Evolutionary conservation across 495 filamentous ascomycete genomes (phyloP).

Genomic region (Tuber umbilicatum): DNA sequence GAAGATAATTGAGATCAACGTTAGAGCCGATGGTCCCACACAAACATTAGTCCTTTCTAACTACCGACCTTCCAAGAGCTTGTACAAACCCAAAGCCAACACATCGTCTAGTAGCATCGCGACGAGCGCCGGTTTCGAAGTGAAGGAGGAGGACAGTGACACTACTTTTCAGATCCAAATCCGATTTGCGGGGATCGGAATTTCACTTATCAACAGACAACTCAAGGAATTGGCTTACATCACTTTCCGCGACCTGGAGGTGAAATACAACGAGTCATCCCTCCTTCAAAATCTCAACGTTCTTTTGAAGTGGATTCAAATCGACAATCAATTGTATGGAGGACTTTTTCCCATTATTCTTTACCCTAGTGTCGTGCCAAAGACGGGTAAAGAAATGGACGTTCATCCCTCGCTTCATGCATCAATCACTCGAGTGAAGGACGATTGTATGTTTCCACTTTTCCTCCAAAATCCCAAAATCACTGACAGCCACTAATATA

Average conservation of each 20-base stretch:
- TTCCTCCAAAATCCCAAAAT: not conserved
- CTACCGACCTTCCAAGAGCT: slow-evolving; percentile 84
- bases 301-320: slow-evolving; percentile 95
- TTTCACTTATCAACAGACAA: slow-evolving; percentile 88
- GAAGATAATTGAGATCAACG: slow-evolving; percentile 92
- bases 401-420: slow-evolving; percentile 89
- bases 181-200: slow-evolving; percentile 79
- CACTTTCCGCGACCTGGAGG: slow-evolving; percentile 84
- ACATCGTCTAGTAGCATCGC: slow-evolving; percentile 49
- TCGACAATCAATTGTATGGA: slow-evolving; percentile 97
- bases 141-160: slow-evolving; percentile 80
- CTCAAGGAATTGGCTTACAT: slow-evolving; percentile 87
- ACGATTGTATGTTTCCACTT: slow-evolving; percentile 55
- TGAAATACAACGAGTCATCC: slow-evolving; percentile 85
- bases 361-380: slow-evolving; percentile 97
- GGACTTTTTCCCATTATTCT: slow-evolving; percentile 96
- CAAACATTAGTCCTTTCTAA: slow-evolving; percentile 93
- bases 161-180: slow-evolving; percentile 83
- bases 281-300: slow-evolving; percentile 84
- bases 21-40: slow-evolving; percentile 86
- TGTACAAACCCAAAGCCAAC: slow-evolving; percentile 76
- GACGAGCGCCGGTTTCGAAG: slow-evolving; percentile 66
- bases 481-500: slow-evolving; percentile 14
- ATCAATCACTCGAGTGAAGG: slow-evolving; percentile 88
- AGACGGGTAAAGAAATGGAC: slow-evolving; percentile 94